phyloP scores from a whole-genome alignment of 345 rosid genomes.

The Aquilaria yunnanensis region DNA sequence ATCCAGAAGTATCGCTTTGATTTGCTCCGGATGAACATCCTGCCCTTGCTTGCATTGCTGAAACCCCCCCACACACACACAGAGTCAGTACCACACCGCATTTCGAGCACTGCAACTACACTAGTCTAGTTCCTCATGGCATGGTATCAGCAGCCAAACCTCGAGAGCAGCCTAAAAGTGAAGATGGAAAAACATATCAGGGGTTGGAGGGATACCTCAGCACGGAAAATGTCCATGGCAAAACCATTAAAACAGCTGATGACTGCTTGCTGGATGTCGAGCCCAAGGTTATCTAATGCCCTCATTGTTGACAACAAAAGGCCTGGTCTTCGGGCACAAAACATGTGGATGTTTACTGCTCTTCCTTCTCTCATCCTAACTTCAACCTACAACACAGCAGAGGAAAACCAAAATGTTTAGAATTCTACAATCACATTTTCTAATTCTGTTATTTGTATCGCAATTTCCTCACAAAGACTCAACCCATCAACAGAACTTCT shows the following conservation, averaged over 20 bases:
- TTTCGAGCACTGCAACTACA: no score
- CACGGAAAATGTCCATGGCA: conserved; percentile 71
- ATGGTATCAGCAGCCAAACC: no score
- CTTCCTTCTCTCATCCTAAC: conserved; percentile 73
- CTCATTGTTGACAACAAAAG: conserved; percentile 66
- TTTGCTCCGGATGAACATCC: conserved; percentile 58
- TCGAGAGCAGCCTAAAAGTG: no score
- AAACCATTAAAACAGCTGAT: conserved; percentile 79
- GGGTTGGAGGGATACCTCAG: conserved; percentile 39
- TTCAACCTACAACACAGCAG: conserved; percentile 44
- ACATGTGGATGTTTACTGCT: conserved; percentile 83
- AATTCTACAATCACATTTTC: not conserved
- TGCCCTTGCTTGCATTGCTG: conserved; percentile 75
- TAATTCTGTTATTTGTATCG: no score
- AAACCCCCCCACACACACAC: not conserved
- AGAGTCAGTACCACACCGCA: no score
- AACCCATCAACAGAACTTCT: not conserved
- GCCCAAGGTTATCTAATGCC: conserved; percentile 65
- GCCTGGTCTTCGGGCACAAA: conserved; percentile 64
- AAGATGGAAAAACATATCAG: no score
- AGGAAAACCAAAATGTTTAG: not conserved
- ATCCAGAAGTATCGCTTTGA: conserved; percentile 59
- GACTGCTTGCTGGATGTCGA: conserved; percentile 78
- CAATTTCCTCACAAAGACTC: not conserved
- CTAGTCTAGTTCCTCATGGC: no score